Percentiles rank a stretch among this genome's conserved stretches.
Evolutionary conservation across 1,284 basidiomycete species (phyloP).

Genomic region (Melampsora medusae): DNA sequence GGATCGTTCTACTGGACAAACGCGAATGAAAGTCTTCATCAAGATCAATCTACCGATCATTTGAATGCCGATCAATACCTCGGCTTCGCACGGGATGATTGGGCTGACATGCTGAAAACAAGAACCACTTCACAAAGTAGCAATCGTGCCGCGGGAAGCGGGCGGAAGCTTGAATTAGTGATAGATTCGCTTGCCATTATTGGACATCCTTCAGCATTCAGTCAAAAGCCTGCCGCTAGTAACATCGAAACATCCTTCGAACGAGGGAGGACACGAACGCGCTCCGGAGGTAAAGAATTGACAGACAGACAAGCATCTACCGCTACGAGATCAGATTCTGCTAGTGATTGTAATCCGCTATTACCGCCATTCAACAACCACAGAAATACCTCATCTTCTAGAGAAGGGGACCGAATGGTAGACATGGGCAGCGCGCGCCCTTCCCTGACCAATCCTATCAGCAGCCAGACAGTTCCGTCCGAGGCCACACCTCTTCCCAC

Average conservation of each 20-base stretch:
- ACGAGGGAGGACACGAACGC: constrained; percentile 39
- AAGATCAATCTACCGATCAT: neutral
- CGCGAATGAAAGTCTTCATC: constrained; percentile 6
- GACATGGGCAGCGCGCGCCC: neutral
- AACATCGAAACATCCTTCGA: constrained; percentile 26
- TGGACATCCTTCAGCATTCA: constrained; percentile 36
- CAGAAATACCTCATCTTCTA: neutral
- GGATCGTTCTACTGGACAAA: constrained; percentile 21
- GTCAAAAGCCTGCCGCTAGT: constrained; percentile 11
- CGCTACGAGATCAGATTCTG: no score
- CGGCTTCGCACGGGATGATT: constrained; percentile 28
- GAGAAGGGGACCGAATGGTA: neutral
- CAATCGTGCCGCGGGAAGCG: constrained; percentile 1
- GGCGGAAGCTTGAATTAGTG: constrained; percentile 36
- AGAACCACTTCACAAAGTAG: constrained; percentile 5
- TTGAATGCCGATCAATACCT: constrained; percentile 28
- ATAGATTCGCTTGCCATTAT: constrained; percentile 43
- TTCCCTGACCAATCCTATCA: neutral
- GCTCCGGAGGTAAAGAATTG: constrained; percentile 23
- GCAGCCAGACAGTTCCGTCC: neutral
- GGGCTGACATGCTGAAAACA: constrained; percentile 43
- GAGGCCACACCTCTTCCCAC: neutral
- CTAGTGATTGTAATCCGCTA: neutral
- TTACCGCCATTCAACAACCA: neutral
- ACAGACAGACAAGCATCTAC: constrained; percentile 8